These are phyloP conservation scores for Aaosphaeria pasadenensis DNA, from an alignment of 2,329 filamentous ascomycete genomes.

Conservation along the genomic window DNA sequence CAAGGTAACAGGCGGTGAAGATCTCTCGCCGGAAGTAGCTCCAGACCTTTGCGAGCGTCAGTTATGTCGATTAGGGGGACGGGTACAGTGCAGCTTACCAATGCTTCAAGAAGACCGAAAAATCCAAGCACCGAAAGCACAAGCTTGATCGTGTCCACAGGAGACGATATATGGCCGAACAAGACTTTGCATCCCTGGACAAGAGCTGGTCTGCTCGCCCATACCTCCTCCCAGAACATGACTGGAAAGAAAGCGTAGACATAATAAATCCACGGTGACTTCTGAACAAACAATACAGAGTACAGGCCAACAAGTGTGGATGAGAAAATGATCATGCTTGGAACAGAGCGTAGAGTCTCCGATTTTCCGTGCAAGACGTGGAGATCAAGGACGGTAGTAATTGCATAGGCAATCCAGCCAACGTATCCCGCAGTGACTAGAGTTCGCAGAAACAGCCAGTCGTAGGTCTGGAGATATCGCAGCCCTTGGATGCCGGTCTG, in stretches of 20 bases:
- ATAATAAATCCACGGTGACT: conserved; percentile 82
- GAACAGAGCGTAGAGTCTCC: conserved; percentile 59
- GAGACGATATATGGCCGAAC: conserved; percentile 65
- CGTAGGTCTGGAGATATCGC: conserved; percentile 94
- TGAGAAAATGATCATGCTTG: conserved; percentile 65
- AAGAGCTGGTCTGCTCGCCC: conserved; percentile 70
- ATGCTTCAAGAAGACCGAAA: conserved; percentile 71
- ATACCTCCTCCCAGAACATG: conserved; percentile 95
- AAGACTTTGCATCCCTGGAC: conserved; percentile 64
- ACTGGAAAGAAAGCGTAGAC: conserved; percentile 89
- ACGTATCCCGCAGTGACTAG: conserved; percentile 88
- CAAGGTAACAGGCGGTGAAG: conserved; percentile 73
- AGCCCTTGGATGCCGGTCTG: conserved; percentile 75
- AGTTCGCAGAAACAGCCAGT: conserved; percentile 92
- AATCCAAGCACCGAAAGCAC: conserved; percentile 64
- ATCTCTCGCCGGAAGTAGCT: conserved; percentile 91
- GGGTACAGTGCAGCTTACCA: conserved; percentile 46
- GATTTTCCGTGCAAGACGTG: conserved; percentile 76
- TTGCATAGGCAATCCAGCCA: conserved; percentile 90
- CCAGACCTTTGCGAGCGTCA: conserved; percentile 61
- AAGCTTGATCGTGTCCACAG: conserved; percentile 57
- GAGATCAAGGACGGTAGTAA: conserved; percentile 83
- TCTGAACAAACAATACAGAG: conserved; percentile 74
- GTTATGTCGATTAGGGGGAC: not conserved
- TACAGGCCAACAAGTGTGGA: conserved; percentile 74